Base-by-base conservation (phyloP, 306 rosid genomes). In the Potentilla sterilis region DNA sequence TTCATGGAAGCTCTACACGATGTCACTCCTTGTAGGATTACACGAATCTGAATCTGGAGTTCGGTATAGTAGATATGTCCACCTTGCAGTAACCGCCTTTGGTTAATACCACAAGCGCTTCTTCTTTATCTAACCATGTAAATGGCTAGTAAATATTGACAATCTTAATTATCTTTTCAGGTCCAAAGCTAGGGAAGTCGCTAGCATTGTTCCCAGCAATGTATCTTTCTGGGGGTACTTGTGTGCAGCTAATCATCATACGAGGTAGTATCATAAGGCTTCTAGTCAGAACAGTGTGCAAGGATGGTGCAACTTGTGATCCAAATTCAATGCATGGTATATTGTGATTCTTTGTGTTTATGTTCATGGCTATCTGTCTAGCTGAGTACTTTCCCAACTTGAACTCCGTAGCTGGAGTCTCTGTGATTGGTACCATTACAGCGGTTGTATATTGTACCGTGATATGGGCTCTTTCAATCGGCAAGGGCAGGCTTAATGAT, bases 1-100 rank as follows among this genome's bases (percentile, higher is more conserved):
- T 69, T 14, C 74, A 48, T 89, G 91, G 94, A 91, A 89, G 44
- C 85, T 87, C 3, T 89, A 89, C 86, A 85, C 91, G 8, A 75
- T 87, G 59, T 89, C 91, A 89, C 47, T 89, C 22, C 86, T 89
- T 0, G 82, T 89, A 14, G 87, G 86, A 34, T 85, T 89, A 37
- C 91, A 89, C 1, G 88, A 89, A 52, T 83, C 91, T 7, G 83
- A 87, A 28, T 47, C 72, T 0, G 91, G 91, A 59, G 73, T 83
- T 70, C 90, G 94, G 24, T 84, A 82, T 55, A 67, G 86, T 49
- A 86, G 91, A 80, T 89, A 89, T 78, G 79, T 89, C 55, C 83
- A 77, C 78, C 90, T 89, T 11, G 55, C 80, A 9, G 75, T 35
- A 63, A 89, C 76, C 8, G 83, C 91, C 4, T 89, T 89, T 4